Percentiles rank a stretch among this genome's conserved stretches.
Evolutionary conservation across 345 rosid species (phyloP).

Genomic region (Sonneratia alba): DNA sequence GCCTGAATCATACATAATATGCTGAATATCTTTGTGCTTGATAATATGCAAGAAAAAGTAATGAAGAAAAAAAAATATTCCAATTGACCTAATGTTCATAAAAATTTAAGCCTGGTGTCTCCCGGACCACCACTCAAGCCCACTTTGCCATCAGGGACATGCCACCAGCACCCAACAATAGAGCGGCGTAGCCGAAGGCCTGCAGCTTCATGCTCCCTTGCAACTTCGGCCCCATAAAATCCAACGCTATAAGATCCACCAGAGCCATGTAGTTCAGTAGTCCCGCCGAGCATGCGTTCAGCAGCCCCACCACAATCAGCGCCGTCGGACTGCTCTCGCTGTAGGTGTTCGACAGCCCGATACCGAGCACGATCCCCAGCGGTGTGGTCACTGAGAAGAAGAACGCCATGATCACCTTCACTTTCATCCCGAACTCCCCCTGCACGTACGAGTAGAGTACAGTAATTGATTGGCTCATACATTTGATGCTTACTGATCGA

Average conservation of each 20-base stretch:
- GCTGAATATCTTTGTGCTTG: no score
- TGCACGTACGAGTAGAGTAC: constrained; percentile 6
- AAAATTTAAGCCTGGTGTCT: no score
- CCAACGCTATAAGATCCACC: constrained; percentile 60
- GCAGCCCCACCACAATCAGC: constrained; percentile 50
- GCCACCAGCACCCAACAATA: constrained; percentile 61
- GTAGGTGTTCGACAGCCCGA: constrained; percentile 43
- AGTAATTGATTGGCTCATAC: no score
- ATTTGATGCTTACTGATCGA: no score
- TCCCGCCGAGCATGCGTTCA: constrained; percentile 70
- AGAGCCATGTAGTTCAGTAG: constrained; percentile 71
- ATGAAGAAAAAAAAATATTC: no score
- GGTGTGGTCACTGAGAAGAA: constrained; percentile 72
- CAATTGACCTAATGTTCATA: no score
- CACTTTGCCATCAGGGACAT: constrained; percentile 73
- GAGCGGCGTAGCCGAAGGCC: constrained; percentile 34
- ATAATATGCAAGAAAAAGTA: no score
- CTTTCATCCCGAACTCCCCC: constrained; percentile 43
- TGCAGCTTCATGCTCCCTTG: constrained; percentile 65
- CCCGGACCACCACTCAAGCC: no score
- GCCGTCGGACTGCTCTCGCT: constrained; percentile 49
- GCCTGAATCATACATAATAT: no score
- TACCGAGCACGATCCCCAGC: constrained; percentile 55
- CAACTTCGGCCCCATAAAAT: constrained; percentile 65
- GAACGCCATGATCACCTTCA: constrained; percentile 44